Evolutionary conservation across 257 asterid species (phyloP).

Genomic region (Nicotiana benthamiana): DNA sequence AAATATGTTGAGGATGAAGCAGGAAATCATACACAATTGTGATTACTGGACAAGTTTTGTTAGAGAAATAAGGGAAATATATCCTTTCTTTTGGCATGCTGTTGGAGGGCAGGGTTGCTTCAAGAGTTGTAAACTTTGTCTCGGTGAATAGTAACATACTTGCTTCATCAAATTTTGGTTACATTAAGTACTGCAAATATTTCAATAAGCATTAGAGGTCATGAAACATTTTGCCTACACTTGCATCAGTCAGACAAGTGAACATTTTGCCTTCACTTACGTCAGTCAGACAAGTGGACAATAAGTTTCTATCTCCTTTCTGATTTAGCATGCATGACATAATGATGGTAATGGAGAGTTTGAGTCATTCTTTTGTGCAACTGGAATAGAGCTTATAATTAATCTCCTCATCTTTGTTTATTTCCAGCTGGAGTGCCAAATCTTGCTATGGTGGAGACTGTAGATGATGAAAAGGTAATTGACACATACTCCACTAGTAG

Average conservation of each 20-base stretch:
- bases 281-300: background rate
- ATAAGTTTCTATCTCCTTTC: background rate
- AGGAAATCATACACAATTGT: background rate
- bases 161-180: background rate
- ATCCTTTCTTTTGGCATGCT: background rate
- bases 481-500: background rate
- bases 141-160: background rate
- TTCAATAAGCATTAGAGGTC: background rate
- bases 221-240: background rate
- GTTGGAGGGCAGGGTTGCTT: background rate
- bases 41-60: background rate
- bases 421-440: conserved; percentile 75
- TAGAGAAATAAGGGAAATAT: background rate
- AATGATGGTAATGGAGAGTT: background rate
- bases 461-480: conserved; percentile 90
- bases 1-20: background rate
- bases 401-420: conserved; percentile 1
- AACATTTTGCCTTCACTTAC: background rate
- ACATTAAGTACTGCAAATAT: background rate
- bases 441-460: conserved; percentile 90
- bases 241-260: background rate
- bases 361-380: background rate
- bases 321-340: background rate
- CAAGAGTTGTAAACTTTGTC: background rate
- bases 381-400: background rate